Conservation (phyloP, 2,329 filamentous ascomycete genomes). For the Aspergillus fijiensis region DNA sequence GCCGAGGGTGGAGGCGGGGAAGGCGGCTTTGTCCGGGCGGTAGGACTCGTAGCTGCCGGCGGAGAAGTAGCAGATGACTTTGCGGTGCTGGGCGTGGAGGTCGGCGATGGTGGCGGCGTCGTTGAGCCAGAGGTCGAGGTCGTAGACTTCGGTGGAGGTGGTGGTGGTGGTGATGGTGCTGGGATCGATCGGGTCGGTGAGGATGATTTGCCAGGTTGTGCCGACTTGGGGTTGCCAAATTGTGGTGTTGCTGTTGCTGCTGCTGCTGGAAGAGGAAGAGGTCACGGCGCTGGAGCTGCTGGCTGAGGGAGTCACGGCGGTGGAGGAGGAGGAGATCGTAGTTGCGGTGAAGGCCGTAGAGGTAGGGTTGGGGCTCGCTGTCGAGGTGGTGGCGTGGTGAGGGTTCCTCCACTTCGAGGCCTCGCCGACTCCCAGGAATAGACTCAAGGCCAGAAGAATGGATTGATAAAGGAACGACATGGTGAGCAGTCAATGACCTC, state of each 20-base stretch:
- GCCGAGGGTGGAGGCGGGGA: conserved; percentile 53
- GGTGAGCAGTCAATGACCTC: neutral
- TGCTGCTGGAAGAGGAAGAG: neutral
- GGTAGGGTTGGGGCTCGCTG: neutral
- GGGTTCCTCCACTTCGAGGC: neutral
- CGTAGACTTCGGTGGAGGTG: conserved; percentile 57
- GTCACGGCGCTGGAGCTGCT: neutral
- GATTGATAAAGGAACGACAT: neutral
- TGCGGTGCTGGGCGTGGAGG: conserved; percentile 54
- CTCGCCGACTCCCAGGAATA: neutral
- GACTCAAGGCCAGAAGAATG: neutral
- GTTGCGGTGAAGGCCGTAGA: neutral
- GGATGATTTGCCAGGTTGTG: conserved; percentile 62
- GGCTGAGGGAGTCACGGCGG: neutral
- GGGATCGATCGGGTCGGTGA: conserved; percentile 41
- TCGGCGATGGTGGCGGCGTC: conserved; percentile 46
- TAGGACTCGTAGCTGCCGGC: conserved; percentile 67
- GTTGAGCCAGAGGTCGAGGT: conserved; percentile 61
- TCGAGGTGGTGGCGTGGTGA: neutral
- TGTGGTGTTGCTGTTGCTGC: conserved; percentile 12
- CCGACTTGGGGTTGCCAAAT: conserved; percentile 56
- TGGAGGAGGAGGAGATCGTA: neutral
- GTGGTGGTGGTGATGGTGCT: conserved; percentile 46
- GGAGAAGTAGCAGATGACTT: conserved; percentile 74
- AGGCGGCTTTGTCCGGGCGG: conserved; percentile 58